Evolutionary conservation across 2,329 filamentous ascomycete genomes (phyloP), one percentile per base, ranked within the genome.

Genomic region (Diaporthe humulicola): DNA sequence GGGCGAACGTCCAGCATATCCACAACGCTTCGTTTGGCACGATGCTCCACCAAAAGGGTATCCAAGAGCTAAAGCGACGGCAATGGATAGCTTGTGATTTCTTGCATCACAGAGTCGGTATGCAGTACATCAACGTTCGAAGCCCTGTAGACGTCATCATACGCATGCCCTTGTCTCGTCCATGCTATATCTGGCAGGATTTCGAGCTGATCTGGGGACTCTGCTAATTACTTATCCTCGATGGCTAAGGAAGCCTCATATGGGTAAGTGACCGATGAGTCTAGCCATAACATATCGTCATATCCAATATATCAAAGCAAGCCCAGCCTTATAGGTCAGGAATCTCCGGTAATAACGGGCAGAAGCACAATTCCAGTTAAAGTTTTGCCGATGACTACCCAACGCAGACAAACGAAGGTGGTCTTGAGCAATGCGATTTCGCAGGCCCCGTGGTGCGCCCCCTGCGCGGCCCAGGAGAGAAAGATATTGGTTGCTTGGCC

Each of bases 371-470:
- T 25, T 28, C 30, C 22, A 38, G 45, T 14, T n/a, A 45, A 15
- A 22, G 19, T 67, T 67, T 33, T 67, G 64, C 33, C 30, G 45
- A 28, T 19, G 30, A 52, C 45, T 67, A 38, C 30, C 12, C 6
- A 28, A 25, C 30, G 33, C 30, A 38, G 64, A 22, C 64, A 38
- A 14, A 38, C 1, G 30, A 66, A 30, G 28, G 40, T 15, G 40
- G n/a, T 50, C 45, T 14, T 30, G 61, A 67, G 33, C 60, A 48
- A 36, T 48, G 40, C 60, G 60, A 33, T 40, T 52, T 67, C 42
- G 42, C 60, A 38, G 45, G 22, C 30, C 42, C 38, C 8, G 60
- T 30, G 17, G 25, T 22, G 7, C n/a, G 5, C 14, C 61, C 45
- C 14, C 42, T 67, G 42, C 61, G n/a, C 22, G 42, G 14, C 30